These are phyloP conservation scores for Lyophyllum semitale DNA, from an alignment of 768 basidiomycete species.

Conservation along the genomic window DNA sequence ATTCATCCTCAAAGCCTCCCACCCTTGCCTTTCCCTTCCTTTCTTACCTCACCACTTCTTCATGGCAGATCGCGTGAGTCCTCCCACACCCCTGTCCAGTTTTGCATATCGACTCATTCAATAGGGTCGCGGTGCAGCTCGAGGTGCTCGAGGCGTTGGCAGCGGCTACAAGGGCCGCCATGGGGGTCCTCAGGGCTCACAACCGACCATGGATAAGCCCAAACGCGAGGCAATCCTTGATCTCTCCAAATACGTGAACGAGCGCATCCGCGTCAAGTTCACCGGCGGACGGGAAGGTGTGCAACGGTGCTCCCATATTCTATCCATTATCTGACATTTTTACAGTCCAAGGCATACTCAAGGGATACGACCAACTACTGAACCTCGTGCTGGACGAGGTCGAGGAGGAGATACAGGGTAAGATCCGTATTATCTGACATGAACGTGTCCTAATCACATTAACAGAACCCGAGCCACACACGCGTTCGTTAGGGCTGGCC, in stretches of 20 bases:
- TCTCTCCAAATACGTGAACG: conserved; percentile 90
- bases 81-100: conserved; percentile 15
- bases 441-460: neutral
- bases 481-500: conserved; percentile 75
- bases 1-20: conserved; percentile 7
- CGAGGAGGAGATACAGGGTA: conserved; percentile 77
- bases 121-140: conserved; percentile 61
- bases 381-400: conserved; percentile 98
- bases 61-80: conserved; percentile 67
- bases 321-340: conserved; percentile 1
- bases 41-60: conserved; percentile 17
- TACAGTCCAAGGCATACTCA: conserved; percentile 86
- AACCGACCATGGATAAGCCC: conserved; percentile 67
- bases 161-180: conserved; percentile 50
- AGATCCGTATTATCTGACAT: conserved; percentile 21
- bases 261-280: conserved; percentile 93
- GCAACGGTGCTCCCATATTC: neutral
- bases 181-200: conserved; percentile 46
- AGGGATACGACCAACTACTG: conserved; percentile 94
- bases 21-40: conserved; percentile 2
- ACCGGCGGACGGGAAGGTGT: conserved; percentile 96
- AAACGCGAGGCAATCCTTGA: conserved; percentile 95
- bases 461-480: conserved; percentile 64
- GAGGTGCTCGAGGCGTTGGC: conserved; percentile 48
- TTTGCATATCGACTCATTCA: conserved; percentile 37